A percentile compares a stretch with the other conserved stretches of the same genome.
Conservation (phyloP, 2,329 filamentous ascomycete species). For the Verticillium tricorpus region DNA sequence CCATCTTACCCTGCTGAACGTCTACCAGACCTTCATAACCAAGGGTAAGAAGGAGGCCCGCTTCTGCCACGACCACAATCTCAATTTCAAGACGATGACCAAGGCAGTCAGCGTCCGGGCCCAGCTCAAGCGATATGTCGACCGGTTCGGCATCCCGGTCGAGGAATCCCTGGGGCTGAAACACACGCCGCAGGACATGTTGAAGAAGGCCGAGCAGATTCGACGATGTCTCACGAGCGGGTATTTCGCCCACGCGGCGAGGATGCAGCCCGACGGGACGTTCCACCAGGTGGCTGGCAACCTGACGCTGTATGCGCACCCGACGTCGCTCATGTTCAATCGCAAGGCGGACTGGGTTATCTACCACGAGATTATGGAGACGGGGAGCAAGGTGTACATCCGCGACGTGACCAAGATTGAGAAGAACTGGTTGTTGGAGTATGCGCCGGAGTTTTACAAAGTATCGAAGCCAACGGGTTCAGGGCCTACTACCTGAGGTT, state of each 20-base stretch:
- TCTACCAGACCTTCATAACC: slow-evolving; percentile 84
- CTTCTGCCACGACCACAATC: slow-evolving; percentile 81
- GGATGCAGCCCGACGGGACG: slow-evolving; percentile 89
- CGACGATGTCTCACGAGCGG: slow-evolving; percentile 80
- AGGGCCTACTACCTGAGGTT: not conserved
- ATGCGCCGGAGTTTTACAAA: slow-evolving; percentile 78
- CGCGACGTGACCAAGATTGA: slow-evolving; percentile 90
- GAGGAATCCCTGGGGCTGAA: slow-evolving; percentile 53
- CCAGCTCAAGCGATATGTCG: slow-evolving; percentile 82
- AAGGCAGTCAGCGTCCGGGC: slow-evolving; percentile 80
- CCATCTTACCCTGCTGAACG: slow-evolving; percentile 86
- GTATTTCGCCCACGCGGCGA: slow-evolving; percentile 89
- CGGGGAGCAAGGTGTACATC: slow-evolving; percentile 82
- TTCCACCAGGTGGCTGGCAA: slow-evolving; percentile 82
- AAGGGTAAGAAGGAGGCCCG: slow-evolving; percentile 76
- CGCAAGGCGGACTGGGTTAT: slow-evolving; percentile 95
- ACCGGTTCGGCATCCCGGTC: slow-evolving; percentile 72
- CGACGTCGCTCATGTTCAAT: slow-evolving; percentile 92
- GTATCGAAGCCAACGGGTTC: slow-evolving; percentile 31
- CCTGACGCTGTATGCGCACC: slow-evolving; percentile 78
- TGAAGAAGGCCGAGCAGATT: slow-evolving; percentile 63
- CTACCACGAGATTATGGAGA: slow-evolving; percentile 91
- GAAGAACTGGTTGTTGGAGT: slow-evolving; percentile 87
- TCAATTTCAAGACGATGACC: slow-evolving; percentile 82
- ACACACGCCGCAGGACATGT: slow-evolving; percentile 16